phyloP scores from a whole-genome alignment of 2,329 filamentous ascomycete genomes.

The Aureobasidium sp. region DNA sequence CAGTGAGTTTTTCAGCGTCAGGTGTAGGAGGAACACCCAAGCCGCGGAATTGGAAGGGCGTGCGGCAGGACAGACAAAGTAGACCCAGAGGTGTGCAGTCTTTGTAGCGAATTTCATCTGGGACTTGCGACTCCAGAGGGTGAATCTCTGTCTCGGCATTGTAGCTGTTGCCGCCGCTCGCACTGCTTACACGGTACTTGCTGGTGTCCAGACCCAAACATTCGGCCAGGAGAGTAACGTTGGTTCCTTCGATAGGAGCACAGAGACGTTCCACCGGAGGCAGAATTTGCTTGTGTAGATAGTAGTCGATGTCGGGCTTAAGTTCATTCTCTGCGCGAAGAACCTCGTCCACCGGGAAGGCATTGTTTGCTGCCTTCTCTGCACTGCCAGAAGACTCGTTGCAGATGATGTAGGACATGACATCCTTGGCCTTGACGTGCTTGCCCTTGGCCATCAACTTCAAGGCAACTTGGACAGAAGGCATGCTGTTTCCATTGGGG shows the following conservation, averaged over 20 bases:
- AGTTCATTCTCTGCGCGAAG: slow-evolving; percentile 68
- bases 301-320: slow-evolving; percentile 91
- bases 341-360: slow-evolving; percentile 79
- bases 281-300: slow-evolving; percentile 96
- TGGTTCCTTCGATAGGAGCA: slow-evolving; percentile 89
- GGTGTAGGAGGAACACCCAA: slow-evolving; percentile 39
- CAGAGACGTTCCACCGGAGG: slow-evolving; percentile 96
- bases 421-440: slow-evolving; percentile 83
- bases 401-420: slow-evolving; percentile 93
- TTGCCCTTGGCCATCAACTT: slow-evolving; percentile 83
- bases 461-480: slow-evolving; percentile 90
- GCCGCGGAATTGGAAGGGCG: slow-evolving; percentile 67
- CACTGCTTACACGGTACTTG: slow-evolving; percentile 70
- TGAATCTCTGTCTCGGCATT: slow-evolving; percentile 58
- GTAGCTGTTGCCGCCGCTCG: slow-evolving; percentile 47
- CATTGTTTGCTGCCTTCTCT: slow-evolving; percentile 76
- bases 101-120: slow-evolving; percentile 82
- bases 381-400: slow-evolving; percentile 53
- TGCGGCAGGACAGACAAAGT: slow-evolving; percentile 74
- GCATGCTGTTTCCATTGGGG: slow-evolving; percentile 90
- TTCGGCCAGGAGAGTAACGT: slow-evolving; percentile 81
- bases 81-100: slow-evolving; percentile 70
- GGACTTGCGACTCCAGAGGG: slow-evolving; percentile 88
- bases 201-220: slow-evolving; percentile 85
- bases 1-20: slow-evolving; percentile 30